These are phyloP conservation scores for Sporodiniella umbellata DNA, from an alignment of 371 early-diverging fungal species.

Conservation along the genomic window DNA sequence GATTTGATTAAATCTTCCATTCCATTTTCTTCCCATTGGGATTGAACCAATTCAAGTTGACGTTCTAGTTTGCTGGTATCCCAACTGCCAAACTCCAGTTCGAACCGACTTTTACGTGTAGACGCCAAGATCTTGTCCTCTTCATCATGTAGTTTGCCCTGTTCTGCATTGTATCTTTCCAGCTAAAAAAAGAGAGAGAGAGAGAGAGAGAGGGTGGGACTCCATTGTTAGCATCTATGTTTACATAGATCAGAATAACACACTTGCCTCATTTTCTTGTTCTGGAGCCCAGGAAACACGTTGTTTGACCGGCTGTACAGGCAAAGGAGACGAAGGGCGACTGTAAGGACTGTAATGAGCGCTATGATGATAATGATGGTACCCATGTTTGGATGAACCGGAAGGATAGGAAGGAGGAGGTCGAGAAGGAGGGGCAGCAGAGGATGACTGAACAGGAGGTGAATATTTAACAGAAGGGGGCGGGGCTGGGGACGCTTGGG, in stretches of 20 bases:
- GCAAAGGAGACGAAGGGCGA: constrained; percentile 10
- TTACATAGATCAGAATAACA: too few species aligned
- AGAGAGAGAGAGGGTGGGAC: too few species aligned
- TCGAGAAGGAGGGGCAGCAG: constrained; percentile 21
- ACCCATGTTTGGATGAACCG: constrained; percentile 2
- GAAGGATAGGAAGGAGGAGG: constrained; percentile 11
- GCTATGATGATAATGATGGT: constrained; percentile 9
- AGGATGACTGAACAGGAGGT: neutral
- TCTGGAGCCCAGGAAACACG: constrained; percentile 41
- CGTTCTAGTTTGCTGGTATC: constrained; percentile 54
- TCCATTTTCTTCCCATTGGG: constrained; percentile 51
- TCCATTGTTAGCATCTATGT: too few species aligned
- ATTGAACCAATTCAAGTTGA: constrained; percentile 47
- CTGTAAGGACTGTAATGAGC: constrained; percentile 5
- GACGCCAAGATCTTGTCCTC: constrained; percentile 38
- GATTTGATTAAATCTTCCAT: constrained; percentile 31
- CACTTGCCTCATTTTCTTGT: constrained; percentile 45
- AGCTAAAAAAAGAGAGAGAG: constrained; percentile 18
- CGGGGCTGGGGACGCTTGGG: too few species aligned
- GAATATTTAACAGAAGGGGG: too few species aligned
- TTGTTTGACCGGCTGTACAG: constrained; percentile 20
- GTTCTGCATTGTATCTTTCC: constrained; percentile 35
- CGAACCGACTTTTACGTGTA: constrained; percentile 46
- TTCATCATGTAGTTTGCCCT: constrained; percentile 35
- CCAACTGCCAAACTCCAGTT: constrained; percentile 51